Base-by-base conservation (phyloP, 768 basidiomycete species). In the Lepiota venenata region DNA sequence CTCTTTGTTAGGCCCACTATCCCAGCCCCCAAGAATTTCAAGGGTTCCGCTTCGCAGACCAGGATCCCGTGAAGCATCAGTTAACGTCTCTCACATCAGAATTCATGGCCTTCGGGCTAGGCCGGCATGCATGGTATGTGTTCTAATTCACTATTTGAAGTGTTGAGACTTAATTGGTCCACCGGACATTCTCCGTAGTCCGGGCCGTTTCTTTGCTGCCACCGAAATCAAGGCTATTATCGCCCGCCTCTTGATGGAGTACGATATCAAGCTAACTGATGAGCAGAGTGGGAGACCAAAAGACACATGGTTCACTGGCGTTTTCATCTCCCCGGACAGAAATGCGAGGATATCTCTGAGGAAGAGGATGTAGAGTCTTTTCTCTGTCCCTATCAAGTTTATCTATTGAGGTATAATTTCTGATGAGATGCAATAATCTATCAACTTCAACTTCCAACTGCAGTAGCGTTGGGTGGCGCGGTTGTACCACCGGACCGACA, bases 191-290 rank as follows among this genome's bases (percentile, higher is more conserved):
- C 25, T 16, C 9, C 44, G 5, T 37, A 60, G 67, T 35, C 71
- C 74, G 4, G 71, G 76, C 15, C 69, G 78, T 0, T 77, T 75
- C 61, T 76, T 80, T 55, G 76, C 74, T 2, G 67, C 73, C 0
- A 61, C 55, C 6, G 72, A 74, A 56, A 43, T 80, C 22, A 80
- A 81, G 58, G 54, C 69, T 0, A 73, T 80, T 67, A 51, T 82
- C 39, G 76, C 78, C 0, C 67, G 77, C 36, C 56, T 76, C 16
- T 57, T 81, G 18, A 38, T 64, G 50, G 66, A 69, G 42, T 77
- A 73, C 55, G 75, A 75, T 57, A 57, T 80, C 44, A 74, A 71
- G 52, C 57, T 70, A 41, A 37, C 48, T 2, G 48, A 54, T 41
- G 37, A 22, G 16, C 16, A 27, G 47, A 47, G 8, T 46, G 55